These are phyloP conservation scores for Grosmannia serpens DNA, from an alignment of 2,329 filamentous ascomycete species.

Conservation along the genomic window DNA sequence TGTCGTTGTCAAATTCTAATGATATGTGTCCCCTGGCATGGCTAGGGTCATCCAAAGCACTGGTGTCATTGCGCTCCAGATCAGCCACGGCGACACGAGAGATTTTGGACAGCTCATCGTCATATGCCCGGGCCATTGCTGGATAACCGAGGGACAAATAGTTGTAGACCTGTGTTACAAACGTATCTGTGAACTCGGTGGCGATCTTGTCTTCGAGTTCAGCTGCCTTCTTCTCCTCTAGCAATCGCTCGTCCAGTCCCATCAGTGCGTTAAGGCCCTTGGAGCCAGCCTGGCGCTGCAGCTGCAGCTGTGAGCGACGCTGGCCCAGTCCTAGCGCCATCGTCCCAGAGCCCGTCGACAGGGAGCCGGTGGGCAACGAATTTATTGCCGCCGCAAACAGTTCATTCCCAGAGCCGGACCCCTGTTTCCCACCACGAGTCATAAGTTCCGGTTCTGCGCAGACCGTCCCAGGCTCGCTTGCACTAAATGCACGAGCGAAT, in stretches of 20 bases:
- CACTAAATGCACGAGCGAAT: conserved; percentile 27
- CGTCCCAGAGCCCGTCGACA: conserved; percentile 7
- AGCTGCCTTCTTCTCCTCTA: conserved; percentile 35
- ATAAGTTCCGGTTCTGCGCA: conserved; percentile 26
- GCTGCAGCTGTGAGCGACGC: conserved; percentile 10
- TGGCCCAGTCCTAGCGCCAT: background rate
- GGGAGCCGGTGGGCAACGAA: conserved; percentile 9
- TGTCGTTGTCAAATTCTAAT: conserved; percentile 32
- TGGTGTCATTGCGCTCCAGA: conserved; percentile 58
- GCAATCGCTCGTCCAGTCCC: conserved; percentile 39
- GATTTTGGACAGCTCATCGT: conserved; percentile 76
- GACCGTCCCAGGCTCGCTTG: conserved; percentile 17
- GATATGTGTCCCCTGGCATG: conserved; percentile 67
- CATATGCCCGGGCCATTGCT: conserved; percentile 69
- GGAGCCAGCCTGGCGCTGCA: conserved; percentile 22
- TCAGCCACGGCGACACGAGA: conserved; percentile 57
- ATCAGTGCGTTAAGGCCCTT: conserved; percentile 29
- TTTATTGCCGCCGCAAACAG: background rate
- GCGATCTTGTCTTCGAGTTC: conserved; percentile 42
- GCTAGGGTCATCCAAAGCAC: conserved; percentile 28
- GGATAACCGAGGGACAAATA: conserved; percentile 91
- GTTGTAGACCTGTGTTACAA: conserved; percentile 94
- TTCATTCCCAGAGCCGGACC: background rate
- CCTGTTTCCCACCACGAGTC: background rate
- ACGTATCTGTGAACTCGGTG: conserved; percentile 66